phyloP scores from a whole-genome alignment of 345 rosid genomes.

The Crucihimalaya himalaica region DNA sequence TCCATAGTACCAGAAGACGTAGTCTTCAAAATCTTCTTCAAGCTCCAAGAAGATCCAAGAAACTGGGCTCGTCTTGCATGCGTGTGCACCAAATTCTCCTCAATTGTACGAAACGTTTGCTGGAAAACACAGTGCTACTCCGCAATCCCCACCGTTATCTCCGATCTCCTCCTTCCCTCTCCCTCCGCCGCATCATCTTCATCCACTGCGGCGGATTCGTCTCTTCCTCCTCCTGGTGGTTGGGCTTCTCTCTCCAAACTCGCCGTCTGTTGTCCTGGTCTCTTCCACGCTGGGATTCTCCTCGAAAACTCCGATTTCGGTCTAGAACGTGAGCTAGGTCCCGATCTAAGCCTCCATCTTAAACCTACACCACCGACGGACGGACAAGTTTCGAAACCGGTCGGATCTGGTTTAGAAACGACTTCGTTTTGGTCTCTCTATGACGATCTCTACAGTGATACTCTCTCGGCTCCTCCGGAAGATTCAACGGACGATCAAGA shows the following conservation, averaged over 20 bases:
- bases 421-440: constrained; percentile 68
- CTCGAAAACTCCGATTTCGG: constrained; percentile 96
- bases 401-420: constrained; percentile 29
- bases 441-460: constrained; percentile 80
- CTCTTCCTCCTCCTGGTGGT: constrained; percentile 47
- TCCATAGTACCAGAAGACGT: constrained; percentile 72
- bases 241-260: constrained; percentile 85
- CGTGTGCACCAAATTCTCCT: constrained; percentile 84
- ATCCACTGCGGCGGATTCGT: constrained; percentile 39
- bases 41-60: constrained; percentile 82
- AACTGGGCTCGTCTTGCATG: constrained; percentile 85
- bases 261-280: constrained; percentile 91
- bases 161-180: constrained; percentile 57
- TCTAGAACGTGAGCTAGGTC: constrained; percentile 88
- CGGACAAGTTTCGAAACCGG: constrained; percentile 20
- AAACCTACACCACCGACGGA: constrained; percentile 19
- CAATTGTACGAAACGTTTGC: constrained; percentile 69
- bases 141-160: constrained; percentile 62
- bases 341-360: constrained; percentile 47
- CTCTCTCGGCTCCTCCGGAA: constrained; percentile 55
- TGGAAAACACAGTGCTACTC: constrained; percentile 60
- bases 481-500: background rate
- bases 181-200: constrained; percentile 39
- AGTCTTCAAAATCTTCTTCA: constrained; percentile 76
- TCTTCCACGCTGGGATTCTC: constrained; percentile 80